Evolutionary conservation across 2,329 filamentous ascomycete species (phyloP).

Genomic region (Paecilomyces niveus): DNA sequence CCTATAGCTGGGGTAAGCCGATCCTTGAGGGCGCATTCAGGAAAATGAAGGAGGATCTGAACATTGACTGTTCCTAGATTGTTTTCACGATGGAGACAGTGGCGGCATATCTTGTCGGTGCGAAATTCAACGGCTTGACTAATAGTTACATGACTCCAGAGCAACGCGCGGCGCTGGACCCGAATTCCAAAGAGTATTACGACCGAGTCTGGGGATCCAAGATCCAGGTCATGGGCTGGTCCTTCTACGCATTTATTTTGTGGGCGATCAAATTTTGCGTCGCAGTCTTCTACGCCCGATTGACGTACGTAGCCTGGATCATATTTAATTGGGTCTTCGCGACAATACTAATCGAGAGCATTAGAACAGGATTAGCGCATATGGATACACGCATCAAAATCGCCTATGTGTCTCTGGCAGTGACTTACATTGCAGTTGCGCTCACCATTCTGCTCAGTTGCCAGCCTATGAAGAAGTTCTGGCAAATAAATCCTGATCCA

Average conservation of each 20-base stretch:
- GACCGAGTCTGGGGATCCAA: conserved; percentile 45
- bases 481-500: conserved; percentile 53
- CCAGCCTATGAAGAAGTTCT: conserved; percentile 46
- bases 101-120: conserved; percentile 42
- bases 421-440: conserved; percentile 42
- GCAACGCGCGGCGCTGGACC: conserved; percentile 39
- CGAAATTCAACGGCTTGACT: conserved; percentile 42
- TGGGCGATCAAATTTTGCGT: conserved; percentile 48
- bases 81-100: conserved; percentile 44
- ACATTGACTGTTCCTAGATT: conserved; percentile 22
- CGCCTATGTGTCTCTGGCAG: conserved; percentile 42
- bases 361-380: conserved; percentile 29
- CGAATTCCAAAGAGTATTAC: conserved; percentile 38
- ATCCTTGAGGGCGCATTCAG: background rate
- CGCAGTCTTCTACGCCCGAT: conserved; percentile 47
- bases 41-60: background rate
- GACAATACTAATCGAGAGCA: background rate
- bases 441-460: conserved; percentile 47
- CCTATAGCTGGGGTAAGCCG: conserved; percentile 41
- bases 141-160: conserved; percentile 50
- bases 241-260: conserved; percentile 45
- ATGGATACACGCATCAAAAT: conserved; percentile 41
- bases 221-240: conserved; percentile 47
- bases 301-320: conserved; percentile 31
- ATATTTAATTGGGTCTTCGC: background rate